Conservation (phyloP, 2,329 filamentous ascomycete species). For the Cladophialophora yegresii region DNA sequence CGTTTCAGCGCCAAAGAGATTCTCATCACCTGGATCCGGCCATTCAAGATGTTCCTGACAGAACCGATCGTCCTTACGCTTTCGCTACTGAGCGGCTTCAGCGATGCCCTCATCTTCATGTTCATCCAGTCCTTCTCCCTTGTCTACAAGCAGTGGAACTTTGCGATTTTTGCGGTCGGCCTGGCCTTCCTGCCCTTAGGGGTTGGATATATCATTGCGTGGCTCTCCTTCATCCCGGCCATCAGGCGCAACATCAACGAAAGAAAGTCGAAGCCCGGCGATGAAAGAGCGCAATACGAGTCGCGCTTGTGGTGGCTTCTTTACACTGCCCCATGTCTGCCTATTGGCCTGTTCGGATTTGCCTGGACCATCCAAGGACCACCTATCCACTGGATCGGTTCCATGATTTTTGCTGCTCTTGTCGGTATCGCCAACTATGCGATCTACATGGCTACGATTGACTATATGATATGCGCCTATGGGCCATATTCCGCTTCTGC, state of each 20-base stretch:
- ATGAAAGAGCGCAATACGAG: constrained; percentile 65
- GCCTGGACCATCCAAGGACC: constrained; percentile 62
- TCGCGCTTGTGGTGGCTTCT: constrained; percentile 63
- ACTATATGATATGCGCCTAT: constrained; percentile 67
- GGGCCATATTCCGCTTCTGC: constrained; percentile 67
- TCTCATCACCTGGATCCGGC: constrained; percentile 59
- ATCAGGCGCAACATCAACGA: constrained; percentile 55
- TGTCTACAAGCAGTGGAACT: constrained; percentile 63
- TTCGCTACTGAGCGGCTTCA: constrained; percentile 65
- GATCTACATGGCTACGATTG: constrained; percentile 68
- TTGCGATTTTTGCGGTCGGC: constrained; percentile 52
- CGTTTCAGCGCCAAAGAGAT: constrained; percentile 61
- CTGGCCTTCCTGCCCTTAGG: constrained; percentile 60
- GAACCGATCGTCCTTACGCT: constrained; percentile 66
- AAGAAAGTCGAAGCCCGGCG: constrained; percentile 50
- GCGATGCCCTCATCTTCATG: constrained; percentile 66
- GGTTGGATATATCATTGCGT: constrained; percentile 63
- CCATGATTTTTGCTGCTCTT: constrained; percentile 61
- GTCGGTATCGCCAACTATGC: constrained; percentile 65
- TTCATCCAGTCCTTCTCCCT: constrained; percentile 64
- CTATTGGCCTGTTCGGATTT: constrained; percentile 65
- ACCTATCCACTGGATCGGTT: constrained; percentile 61
- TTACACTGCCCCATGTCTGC: constrained; percentile 60
- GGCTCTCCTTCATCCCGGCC: constrained; percentile 58
- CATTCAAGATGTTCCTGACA: constrained; percentile 64